Evolutionary conservation across 495 filamentous ascomycete genomes (phyloP), one percentile per base, ranked within the genome.

Genomic region (Penicillium goetzii): DNA sequence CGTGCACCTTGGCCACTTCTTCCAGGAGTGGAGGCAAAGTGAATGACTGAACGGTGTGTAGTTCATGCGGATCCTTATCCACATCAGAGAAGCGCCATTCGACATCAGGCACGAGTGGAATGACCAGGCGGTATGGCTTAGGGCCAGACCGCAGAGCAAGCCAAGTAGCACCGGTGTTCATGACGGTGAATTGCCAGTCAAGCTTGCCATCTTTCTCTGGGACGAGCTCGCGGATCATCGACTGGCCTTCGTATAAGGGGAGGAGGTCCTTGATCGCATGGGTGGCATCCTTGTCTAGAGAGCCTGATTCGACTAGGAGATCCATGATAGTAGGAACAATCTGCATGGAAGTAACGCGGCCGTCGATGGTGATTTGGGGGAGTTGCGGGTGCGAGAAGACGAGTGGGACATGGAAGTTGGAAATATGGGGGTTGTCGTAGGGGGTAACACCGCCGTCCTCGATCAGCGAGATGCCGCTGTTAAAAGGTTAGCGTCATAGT

Each of bases 251-350:
- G 60, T 80, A 81, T 10, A 78, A 65, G 15, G 74, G 72, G n/a
- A 79, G 69, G 11, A 81, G 67, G 26, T 76, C 69, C 25, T 68
- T 66, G 53, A 76, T 71, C 21, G 71, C 71, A n/a, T 62, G 41
- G 1, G 61, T 68, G 33, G 64, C 47, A 1, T 64, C 14, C 19
- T 71, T 56, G 57, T 68, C 64, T 6, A 81, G 58, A 0, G 78
- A 80, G 28, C 62, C 68, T 6, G 78, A 74, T 50, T 76, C 69
- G 0, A 70, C 60, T 0, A 81, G 63, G 2, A 81, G 68, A 52
- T 81, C 78, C 19, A 81, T 72, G 59, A 81, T 75, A 3, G 76
- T 81, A 0, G 78, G 78, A 10, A 81, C 47, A 23, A 81, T 81
- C 26, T 77, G 69, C 40, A 74, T 64, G 0, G 76, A 77, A 0